These are phyloP conservation scores for Jackrogersella minutella DNA, from an alignment of 495 filamentous ascomycete genomes.

Conservation along the genomic window DNA sequence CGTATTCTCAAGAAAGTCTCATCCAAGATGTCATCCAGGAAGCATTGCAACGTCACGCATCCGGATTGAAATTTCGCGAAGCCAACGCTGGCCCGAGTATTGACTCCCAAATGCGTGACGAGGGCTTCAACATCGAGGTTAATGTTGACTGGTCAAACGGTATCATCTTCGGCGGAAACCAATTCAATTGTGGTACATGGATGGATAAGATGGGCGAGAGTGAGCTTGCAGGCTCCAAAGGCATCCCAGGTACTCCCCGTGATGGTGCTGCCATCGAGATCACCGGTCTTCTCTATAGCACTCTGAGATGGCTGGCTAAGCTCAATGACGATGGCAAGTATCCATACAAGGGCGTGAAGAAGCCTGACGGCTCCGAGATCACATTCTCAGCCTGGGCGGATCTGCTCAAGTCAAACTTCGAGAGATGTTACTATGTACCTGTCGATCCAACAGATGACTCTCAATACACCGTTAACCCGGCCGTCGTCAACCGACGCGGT, in stretches of 20 bases:
- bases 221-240: constrained; percentile 87
- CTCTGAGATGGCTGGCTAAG: constrained; percentile 77
- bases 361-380: constrained; percentile 65
- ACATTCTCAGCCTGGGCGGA: constrained; percentile 82
- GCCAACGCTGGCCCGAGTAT: constrained; percentile 89
- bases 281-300: constrained; percentile 89
- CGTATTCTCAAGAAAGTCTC: constrained; percentile 82
- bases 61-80: constrained; percentile 88
- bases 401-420: constrained; percentile 85
- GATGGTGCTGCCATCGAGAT: constrained; percentile 97
- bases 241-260: constrained; percentile 92
- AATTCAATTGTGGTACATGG: constrained; percentile 97
- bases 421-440: constrained; percentile 88
- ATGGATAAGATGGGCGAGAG: constrained; percentile 99
- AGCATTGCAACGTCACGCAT: constrained; percentile 87
- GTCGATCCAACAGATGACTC: constrained; percentile 69
- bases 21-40: constrained; percentile 93
- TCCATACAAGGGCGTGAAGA: constrained; percentile 73
- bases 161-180: constrained; percentile 91
- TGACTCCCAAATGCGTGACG: constrained; percentile 91
- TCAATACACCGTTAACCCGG: constrained; percentile 80
- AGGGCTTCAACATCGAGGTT: constrained; percentile 91
- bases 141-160: constrained; percentile 93
- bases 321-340: constrained; percentile 73
- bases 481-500: constrained; percentile 83